Base-by-base conservation (phyloP, 1,284 basidiomycete species). In the Fomitopsis betulina region DNA sequence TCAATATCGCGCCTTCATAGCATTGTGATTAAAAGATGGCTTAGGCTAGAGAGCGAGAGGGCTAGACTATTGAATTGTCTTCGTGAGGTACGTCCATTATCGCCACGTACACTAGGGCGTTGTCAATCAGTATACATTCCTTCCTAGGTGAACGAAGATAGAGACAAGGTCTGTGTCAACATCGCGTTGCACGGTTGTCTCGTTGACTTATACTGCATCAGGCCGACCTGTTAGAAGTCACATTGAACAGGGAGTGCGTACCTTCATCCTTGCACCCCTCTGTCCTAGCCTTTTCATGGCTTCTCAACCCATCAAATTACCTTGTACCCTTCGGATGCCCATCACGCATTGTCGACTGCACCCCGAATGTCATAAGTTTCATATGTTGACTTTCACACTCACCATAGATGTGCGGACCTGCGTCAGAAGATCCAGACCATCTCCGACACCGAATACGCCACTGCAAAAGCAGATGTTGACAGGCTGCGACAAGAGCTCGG, bases 401-500 rank as follows among this genome's bases (percentile, higher is more conserved):
- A 39, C 17, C 21, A 43, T 63, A 89, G 88, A 69, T 86, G 84
- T 64, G 67, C 68, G 21, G 85, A 86, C 27, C 78, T 90, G 39
- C 83, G 83, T 5, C 68, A 73, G 49, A 88, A 88, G 70, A 90
- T 92, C 62, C 74, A 78, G 53, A 69, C 72, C 8, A 76, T 92
- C 19, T 84, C 86, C 27, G 88, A 89, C 51, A 86, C 85, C 37
- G 90, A 91, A 59, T 92, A 92, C 66, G 77, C 85, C 23, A 67
- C 71, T 9, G 86, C 89, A 4, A 92, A 92, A 70, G 72, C 72
- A 32, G 88, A 91, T 62, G 89, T 92, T 45, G 89, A 92, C 66
- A 74, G 79, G 54, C 75, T 92, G 43, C 82, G 89, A 53, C 77
- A 78, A 55, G 89, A 92, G 66, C 82, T 92, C 8, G 90, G 88